Conservation (phyloP, 2,329 filamentous ascomycete species). For the Talaromyces islandicus region DNA sequence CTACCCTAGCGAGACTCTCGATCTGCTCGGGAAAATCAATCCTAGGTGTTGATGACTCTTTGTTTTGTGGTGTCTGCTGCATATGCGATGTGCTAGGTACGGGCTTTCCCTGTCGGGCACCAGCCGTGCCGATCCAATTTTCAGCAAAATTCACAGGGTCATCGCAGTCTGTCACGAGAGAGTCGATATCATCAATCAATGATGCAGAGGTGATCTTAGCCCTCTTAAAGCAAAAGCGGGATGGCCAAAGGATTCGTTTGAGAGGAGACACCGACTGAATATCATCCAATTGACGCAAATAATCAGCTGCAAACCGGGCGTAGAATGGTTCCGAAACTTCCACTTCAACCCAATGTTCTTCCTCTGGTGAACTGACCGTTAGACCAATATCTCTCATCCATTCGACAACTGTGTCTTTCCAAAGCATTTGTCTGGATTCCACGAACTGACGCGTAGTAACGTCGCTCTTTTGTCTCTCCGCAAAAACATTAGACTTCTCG, state of each 20-base stretch:
- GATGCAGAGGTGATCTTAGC: slow-evolving; percentile 14
- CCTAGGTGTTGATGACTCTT: slow-evolving; percentile 17
- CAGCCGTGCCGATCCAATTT: slow-evolving; percentile 30
- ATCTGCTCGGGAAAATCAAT: slow-evolving; percentile 23
- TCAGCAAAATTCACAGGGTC: slow-evolving; percentile 40
- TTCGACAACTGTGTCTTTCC: slow-evolving; percentile 31
- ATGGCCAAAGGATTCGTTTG: slow-evolving; percentile 41
- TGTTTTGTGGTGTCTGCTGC: slow-evolving; percentile 19
- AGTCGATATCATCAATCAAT: slow-evolving; percentile 15
- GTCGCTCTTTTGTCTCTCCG: slow-evolving; percentile 15
- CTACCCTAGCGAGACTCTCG: slow-evolving; percentile 34
- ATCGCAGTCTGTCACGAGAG: slow-evolving; percentile 14
- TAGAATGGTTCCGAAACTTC: slow-evolving; percentile 37
- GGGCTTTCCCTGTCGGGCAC: slow-evolving; percentile 15
- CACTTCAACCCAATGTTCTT: slow-evolving; percentile 35
- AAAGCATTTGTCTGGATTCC: slow-evolving; percentile 20
- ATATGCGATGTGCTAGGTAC: slow-evolving; percentile 10
- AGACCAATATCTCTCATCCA: slow-evolving; percentile 35
- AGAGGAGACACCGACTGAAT: slow-evolving; percentile 24
- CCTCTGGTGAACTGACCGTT: slow-evolving; percentile 21
- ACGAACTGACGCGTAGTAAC: slow-evolving; percentile 6
- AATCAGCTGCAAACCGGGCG: slow-evolving; percentile 29
- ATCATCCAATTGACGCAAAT: slow-evolving; percentile 21
- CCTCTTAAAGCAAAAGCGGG: slow-evolving; percentile 37
- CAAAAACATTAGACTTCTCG: slow-evolving; percentile 16